Evolutionary conservation across 2,329 filamentous ascomycete genomes (phyloP), one percentile per base, ranked within the genome.

Genomic region (Cryphonectria nitschkei): DNA sequence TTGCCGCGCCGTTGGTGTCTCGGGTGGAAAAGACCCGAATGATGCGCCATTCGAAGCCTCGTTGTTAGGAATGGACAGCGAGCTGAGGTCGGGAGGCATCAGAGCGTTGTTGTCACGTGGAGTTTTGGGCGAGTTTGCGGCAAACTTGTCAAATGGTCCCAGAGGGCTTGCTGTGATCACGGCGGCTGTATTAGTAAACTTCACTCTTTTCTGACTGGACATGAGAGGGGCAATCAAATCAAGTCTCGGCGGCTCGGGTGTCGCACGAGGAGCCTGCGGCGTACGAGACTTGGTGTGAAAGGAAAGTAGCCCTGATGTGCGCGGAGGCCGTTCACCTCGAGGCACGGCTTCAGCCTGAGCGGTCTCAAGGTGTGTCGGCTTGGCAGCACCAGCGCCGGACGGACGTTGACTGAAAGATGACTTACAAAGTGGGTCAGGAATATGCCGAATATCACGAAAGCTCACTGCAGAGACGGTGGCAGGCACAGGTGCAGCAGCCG

Each of bases 51-150:
- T 68, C 19, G 69, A 37, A 16, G 69, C 67, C 26, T 69, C 69
- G 32, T 71, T 65, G 70, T 89, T 91, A 3, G 93, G 96, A 72
- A 97, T 95, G 0, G 94, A 95, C 26, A 97, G 83, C 54, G 89
- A 89, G 80, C 93, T 97, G 0, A 94, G 91, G 78, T 98, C 95
- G 8, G 92, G 90, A 37, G 93, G 92, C 37, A 90, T 85, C 76
- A 93, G 87, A 68, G 86, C 65, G 37, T 34, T 69, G 41, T 16
- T 87, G 72, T 96, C 94, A 65, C 89, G 89, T 0, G 95, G 95
- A 0, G 95, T 98, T 71, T 89, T 92, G 26, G 94, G 93, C 13
- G 92, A 88, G 26, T 81, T 74, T 46, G 76, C 79, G 76, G 80
- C 83, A 78, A 77, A 82, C 77, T 79, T 89, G 80, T 82, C 85